A percentile compares a stretch with the other conserved stretches of the same genome.
Evolutionary conservation across 805 yeast genomes (phyloP).

Genomic region (Myxozyma melibiosi): DNA sequence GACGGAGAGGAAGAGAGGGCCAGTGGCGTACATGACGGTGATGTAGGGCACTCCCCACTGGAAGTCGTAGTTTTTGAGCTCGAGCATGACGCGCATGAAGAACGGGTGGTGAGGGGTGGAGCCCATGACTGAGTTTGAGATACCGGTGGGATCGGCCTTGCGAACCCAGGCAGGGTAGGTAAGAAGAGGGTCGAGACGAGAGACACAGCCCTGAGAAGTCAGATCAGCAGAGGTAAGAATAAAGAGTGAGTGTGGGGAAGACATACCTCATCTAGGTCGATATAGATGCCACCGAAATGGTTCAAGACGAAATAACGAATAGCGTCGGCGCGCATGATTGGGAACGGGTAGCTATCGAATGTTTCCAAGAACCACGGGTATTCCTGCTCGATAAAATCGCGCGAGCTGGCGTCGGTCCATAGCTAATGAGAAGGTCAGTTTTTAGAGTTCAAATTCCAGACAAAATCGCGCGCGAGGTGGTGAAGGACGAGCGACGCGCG

Average conservation of each 20-base stretch:
- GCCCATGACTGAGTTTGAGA: slow-evolving; percentile 93
- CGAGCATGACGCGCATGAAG: slow-evolving; percentile 68
- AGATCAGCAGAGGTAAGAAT: not conserved
- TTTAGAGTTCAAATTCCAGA: not conserved
- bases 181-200: slow-evolving; percentile 76
- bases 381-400: slow-evolving; percentile 73
- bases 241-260: too few species aligned
- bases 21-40: slow-evolving; percentile 91
- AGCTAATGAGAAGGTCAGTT: slow-evolving; percentile 39
- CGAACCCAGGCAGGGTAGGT: slow-evolving; percentile 84
- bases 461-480: not conserved
- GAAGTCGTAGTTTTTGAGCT: slow-evolving; percentile 61
- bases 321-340: slow-evolving; percentile 88
- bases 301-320: slow-evolving; percentile 81
- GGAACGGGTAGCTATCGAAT: slow-evolving; percentile 75
- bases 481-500: slow-evolving; percentile 39
- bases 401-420: slow-evolving; percentile 87
- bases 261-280: slow-evolving; percentile 73
- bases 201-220: slow-evolving; percentile 59
- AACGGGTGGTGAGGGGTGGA: slow-evolving; percentile 85
- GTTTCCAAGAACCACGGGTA: slow-evolving; percentile 85
- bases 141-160: slow-evolving; percentile 86
- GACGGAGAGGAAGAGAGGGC: slow-evolving; percentile 83
- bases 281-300: slow-evolving; percentile 87
- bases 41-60: slow-evolving; percentile 86